These are phyloP conservation scores for Hypoxylon crocopeplum DNA, from an alignment of 495 filamentous ascomycete genomes.

Conservation along the genomic window DNA sequence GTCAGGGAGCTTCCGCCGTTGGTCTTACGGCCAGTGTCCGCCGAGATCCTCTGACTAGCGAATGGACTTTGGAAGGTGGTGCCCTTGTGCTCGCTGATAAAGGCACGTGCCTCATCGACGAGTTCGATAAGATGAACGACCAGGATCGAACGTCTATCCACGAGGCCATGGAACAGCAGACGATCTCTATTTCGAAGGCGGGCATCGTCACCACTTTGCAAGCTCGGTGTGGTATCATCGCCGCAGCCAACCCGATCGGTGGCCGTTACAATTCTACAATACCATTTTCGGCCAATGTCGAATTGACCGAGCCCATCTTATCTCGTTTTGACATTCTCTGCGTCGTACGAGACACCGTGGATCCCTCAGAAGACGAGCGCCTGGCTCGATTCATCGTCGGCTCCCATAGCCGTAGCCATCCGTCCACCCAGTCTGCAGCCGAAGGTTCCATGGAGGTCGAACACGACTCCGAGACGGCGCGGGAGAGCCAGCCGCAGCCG, in stretches of 20 bases:
- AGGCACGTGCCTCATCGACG: conserved; percentile 96
- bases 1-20: conserved; percentile 95
- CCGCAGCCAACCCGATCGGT: conserved; percentile 95
- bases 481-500: conserved; percentile 56
- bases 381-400: conserved; percentile 94
- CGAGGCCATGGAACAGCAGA: conserved; percentile 99
- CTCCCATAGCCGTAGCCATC: conserved; percentile 90
- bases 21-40: conserved; percentile 98
- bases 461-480: conserved; percentile 53
- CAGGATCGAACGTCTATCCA: conserved; percentile 98
- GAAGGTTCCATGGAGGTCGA: conserved; percentile 70
- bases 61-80: conserved; percentile 98
- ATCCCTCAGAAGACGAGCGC: conserved; percentile 92
- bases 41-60: conserved; percentile 91
- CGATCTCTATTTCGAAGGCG: conserved; percentile 99
- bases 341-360: conserved; percentile 97
- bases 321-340: conserved; percentile 99
- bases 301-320: conserved; percentile 95
- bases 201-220: conserved; percentile 98
- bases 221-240: conserved; percentile 96
- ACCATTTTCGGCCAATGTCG: conserved; percentile 93
- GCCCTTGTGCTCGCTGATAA: conserved; percentile 94
- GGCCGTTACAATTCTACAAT: conserved; percentile 97
- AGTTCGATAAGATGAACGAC: conserved; percentile 99
- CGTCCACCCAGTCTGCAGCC: conserved; percentile 63